Evolutionary conservation across 495 filamentous ascomycete species (phyloP), one percentile per base, ranked within the genome.

Genomic region (Xylaria intraflava): DNA sequence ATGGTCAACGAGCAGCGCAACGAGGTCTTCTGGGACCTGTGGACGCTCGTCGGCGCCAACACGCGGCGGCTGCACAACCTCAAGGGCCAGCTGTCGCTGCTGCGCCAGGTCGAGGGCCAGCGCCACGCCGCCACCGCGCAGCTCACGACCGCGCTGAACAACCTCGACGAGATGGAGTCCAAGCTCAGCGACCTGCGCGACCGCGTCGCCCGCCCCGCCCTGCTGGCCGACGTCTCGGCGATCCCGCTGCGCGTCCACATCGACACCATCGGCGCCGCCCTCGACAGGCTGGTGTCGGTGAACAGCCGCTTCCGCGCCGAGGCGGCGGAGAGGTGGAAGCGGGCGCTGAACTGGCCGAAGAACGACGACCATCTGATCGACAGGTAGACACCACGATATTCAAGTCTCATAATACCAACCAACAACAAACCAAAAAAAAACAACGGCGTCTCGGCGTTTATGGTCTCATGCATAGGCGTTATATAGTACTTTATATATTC

Each of bases 1-100:
- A 61, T 62, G 41, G 73, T 81, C 17, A 62, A 75, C 53, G 69
- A 73, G 11, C 65, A 75, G 35, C 75, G 74, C 20, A 73, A 81
- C 24, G 83, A 89, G 50, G 74, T 87, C 9, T 72, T 87, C 27
- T 76, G 74, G 49, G 67, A 78, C 19, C 67, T 90, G 8, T 90
- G 87, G 86, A 84, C 83, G 4, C 75, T 82, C 53, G 70, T 90
- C 19, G 87, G 87, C 29, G 83, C 75, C 35, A 88, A 89, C 59
- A 65, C 69, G 23, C 59, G 64, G 17, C 72, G 72, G 20, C 63
- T 83, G 3, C 68, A 72, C n/a, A 82, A 80, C 53, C 77, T 82
- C 49, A 71, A 80, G 26, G 61, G 65, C 22, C 82, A 87, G 59
- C 64, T 87, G 10, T 56, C 62, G 16, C 73, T 89, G 3, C 69